Conservation (phyloP, 495 filamentous ascomycete genomes). For the Annulohypoxylon nitens region DNA sequence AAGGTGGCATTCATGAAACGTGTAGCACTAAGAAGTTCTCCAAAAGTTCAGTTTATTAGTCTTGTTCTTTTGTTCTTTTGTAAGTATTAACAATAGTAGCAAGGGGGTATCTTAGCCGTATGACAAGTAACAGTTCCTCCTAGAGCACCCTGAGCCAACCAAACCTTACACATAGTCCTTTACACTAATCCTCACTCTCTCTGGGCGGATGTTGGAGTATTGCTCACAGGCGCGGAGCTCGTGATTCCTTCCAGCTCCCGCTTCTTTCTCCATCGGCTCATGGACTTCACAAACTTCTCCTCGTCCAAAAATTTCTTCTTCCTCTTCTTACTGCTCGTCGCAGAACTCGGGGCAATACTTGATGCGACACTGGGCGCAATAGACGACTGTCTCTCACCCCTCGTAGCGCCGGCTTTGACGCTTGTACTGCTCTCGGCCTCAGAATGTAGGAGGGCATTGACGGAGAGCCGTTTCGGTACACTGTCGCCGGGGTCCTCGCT, state of each 20-base stretch:
- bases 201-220: slow-evolving; percentile 44
- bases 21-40: slow-evolving; percentile 6
- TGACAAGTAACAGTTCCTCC: slow-evolving; percentile 14
- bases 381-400: slow-evolving; percentile 11
- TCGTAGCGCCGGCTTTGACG: slow-evolving; percentile 14
- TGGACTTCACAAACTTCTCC: slow-evolving; percentile 29
- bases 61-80: background rate
- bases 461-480: slow-evolving; percentile 36
- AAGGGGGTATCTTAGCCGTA: slow-evolving; percentile 30
- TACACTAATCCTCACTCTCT: slow-evolving; percentile 22
- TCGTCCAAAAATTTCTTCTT: slow-evolving; percentile 19
- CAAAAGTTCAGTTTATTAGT: background rate
- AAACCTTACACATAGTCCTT: background rate
- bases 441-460: slow-evolving; percentile 26
- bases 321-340: background rate
- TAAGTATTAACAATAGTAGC: background rate
- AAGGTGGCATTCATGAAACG: slow-evolving; percentile 4
- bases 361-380: slow-evolving; percentile 7
- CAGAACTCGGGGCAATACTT: slow-evolving; percentile 16
- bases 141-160: background rate
- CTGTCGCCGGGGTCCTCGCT: slow-evolving; percentile 29
- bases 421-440: slow-evolving; percentile 23
- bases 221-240: slow-evolving; percentile 38
- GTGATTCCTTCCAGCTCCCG: slow-evolving; percentile 34
- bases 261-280: slow-evolving; percentile 33